phyloP scores from a whole-genome alignment of 129 eudicot genomes.

The Flaveria trinervia region DNA sequence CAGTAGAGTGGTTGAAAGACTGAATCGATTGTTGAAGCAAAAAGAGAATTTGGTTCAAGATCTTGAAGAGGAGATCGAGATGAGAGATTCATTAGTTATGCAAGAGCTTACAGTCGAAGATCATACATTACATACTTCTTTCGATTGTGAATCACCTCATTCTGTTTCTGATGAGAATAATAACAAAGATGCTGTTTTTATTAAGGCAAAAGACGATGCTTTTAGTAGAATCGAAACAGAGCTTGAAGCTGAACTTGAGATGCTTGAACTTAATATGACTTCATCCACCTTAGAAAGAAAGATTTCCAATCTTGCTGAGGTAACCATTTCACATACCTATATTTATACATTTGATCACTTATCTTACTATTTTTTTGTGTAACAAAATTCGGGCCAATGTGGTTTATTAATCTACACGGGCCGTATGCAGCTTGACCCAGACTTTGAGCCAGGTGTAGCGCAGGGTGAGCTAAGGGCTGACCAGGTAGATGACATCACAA shows the following conservation, averaged over 20 bases:
- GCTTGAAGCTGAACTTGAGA: constrained; percentile 87
- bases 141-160: constrained; percentile 22
- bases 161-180: constrained; percentile 32
- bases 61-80: constrained; percentile 82
- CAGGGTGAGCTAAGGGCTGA: constrained; percentile 64
- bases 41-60: constrained; percentile 74
- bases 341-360: background rate
- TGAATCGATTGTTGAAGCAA: constrained; percentile 60
- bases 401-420: background rate
- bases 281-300: constrained; percentile 54
- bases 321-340: constrained; percentile 24
- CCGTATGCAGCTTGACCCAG: constrained; percentile 53
- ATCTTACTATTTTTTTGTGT: background rate
- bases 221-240: constrained; percentile 75
- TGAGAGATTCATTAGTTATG: constrained; percentile 73
- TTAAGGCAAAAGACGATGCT: constrained; percentile 37
- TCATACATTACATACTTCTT: constrained; percentile 43
- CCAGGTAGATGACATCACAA: constrained; percentile 43
- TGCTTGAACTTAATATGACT: constrained; percentile 63
- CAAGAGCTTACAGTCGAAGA: constrained; percentile 57
- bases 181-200: constrained; percentile 29
- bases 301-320: constrained; percentile 58
- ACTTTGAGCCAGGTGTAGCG: constrained; percentile 48
- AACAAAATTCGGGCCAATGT: background rate
- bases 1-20: constrained; percentile 53